These are phyloP conservation scores for Penicillium odoratum DNA, from an alignment of 495 filamentous ascomycete species.

Conservation along the genomic window DNA sequence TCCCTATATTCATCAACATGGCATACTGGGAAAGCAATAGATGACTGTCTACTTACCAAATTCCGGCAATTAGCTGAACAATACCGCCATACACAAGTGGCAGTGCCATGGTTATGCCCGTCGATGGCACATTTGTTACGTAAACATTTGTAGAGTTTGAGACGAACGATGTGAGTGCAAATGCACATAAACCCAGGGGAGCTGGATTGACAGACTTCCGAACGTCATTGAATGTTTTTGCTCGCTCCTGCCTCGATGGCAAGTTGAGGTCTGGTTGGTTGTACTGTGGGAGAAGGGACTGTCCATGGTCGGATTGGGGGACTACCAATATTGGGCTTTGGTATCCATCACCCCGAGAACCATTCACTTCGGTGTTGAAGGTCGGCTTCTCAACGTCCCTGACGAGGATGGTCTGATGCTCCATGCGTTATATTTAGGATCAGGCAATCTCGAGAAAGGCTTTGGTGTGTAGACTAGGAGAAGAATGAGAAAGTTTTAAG, in stretches of 20 bases:
- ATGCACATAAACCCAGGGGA: conserved; percentile 73
- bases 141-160: conserved; percentile 72
- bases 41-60: conserved; percentile 64
- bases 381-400: neutral
- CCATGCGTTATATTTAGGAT: neutral
- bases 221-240: conserved; percentile 42
- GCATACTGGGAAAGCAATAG: neutral
- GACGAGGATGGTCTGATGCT: neutral
- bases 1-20: conserved; percentile 57
- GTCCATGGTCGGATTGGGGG: neutral
- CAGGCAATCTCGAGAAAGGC: too few species aligned
- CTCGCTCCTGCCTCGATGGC: conserved; percentile 5
- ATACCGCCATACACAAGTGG: conserved; percentile 74
- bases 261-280: neutral
- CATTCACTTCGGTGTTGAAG: neutral
- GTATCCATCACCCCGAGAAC: neutral
- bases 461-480: too few species aligned
- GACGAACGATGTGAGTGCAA: conserved; percentile 86
- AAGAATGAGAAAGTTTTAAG: too few species aligned
- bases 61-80: conserved; percentile 80
- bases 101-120: conserved; percentile 62
- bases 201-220: conserved; percentile 77
- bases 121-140: conserved; percentile 49
- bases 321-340: neutral
- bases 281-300: neutral